phyloP scores from a whole-genome alignment of 352 stramenopile genomes.

The Plasmopara viticola region DNA sequence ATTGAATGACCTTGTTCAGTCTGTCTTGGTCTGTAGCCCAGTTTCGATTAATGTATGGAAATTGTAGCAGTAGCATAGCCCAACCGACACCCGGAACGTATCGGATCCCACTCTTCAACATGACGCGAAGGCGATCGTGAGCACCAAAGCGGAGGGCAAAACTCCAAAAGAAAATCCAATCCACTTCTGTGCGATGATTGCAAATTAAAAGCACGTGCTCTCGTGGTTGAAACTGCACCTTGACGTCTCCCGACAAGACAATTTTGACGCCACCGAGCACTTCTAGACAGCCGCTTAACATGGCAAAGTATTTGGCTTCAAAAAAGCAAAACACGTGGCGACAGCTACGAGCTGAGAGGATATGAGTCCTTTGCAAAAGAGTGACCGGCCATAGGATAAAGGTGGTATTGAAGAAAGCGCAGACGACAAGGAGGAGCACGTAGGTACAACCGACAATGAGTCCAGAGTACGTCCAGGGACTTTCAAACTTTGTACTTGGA shows the following conservation, averaged over 20 bases:
- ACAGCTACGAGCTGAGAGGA: constrained; percentile 20
- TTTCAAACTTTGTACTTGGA: constrained; percentile 47
- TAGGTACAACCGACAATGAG: constrained; percentile 38
- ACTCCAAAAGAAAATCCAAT: constrained; percentile 84
- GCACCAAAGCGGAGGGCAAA: constrained; percentile 51
- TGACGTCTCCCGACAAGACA: constrained; percentile 48
- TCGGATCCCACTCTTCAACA: constrained; percentile 72
- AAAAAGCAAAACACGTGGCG: constrained; percentile 30
- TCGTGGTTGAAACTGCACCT: constrained; percentile 28
- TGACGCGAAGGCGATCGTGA: constrained; percentile 69
- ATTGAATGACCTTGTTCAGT: constrained; percentile 38
- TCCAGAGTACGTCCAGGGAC: constrained; percentile 30
- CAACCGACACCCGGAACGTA: constrained; percentile 56
- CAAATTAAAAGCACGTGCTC: constrained; percentile 61
- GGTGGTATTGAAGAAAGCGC: constrained; percentile 51
- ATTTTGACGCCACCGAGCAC: constrained; percentile 47
- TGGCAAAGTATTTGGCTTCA: constrained; percentile 52
- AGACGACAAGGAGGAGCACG: constrained; percentile 40
- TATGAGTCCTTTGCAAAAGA: constrained; percentile 29
- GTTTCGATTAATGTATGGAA: constrained; percentile 65
- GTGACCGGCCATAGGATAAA: constrained; percentile 56
- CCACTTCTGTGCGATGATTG: constrained; percentile 77
- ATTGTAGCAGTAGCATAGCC: constrained; percentile 62
- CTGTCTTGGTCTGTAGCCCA: constrained; percentile 58
- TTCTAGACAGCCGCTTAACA: constrained; percentile 56